Evolutionary conservation across 2,329 filamentous ascomycete species (phyloP).

Genomic region (Fusarium chlamydosporum): DNA sequence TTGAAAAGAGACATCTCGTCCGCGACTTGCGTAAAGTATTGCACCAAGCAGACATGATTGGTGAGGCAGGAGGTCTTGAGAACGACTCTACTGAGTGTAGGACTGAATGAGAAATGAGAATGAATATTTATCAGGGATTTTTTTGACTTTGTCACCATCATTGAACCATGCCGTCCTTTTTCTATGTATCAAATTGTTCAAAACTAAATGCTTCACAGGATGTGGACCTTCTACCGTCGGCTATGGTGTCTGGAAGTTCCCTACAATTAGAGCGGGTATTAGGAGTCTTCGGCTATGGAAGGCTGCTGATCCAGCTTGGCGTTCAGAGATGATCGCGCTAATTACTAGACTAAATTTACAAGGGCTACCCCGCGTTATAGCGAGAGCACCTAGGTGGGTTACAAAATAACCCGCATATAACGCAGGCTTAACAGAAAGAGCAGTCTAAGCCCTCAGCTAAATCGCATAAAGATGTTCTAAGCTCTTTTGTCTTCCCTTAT

Average conservation of each 20-base stretch:
- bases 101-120: too few species aligned
- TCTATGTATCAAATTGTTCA: background rate
- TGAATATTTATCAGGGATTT: background rate
- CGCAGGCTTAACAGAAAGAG: too few species aligned
- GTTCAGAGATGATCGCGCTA: background rate
- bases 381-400: too few species aligned
- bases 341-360: too few species aligned
- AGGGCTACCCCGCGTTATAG: background rate
- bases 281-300: background rate
- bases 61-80: background rate
- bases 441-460: too few species aligned
- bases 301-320: background rate
- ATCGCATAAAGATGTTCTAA: too few species aligned
- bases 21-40: accelerated
- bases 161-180: background rate
- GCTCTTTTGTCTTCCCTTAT: too few species aligned
- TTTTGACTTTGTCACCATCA: background rate
- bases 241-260: background rate
- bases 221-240: background rate
- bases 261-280: background rate
- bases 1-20: accelerated
- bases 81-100: too few species aligned
- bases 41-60: background rate
- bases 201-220: accelerated
- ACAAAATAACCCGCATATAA: too few species aligned